Base-by-base conservation (phyloP, 345 rosid species). In the Citrus hindsii region DNA sequence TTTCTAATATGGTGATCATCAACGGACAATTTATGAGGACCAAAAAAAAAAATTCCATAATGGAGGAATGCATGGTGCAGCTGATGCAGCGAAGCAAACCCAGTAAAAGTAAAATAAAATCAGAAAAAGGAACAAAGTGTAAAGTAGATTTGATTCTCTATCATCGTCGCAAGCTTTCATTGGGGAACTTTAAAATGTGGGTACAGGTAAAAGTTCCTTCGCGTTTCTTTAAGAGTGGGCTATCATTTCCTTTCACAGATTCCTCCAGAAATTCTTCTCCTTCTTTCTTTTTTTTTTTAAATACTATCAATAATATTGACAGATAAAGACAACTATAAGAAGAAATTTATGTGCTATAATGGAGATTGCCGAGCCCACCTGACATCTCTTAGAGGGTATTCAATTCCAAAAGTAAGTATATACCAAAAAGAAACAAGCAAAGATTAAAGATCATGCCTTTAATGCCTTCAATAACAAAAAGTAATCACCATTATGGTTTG, bases 181-280 rank as follows among this genome's bases (percentile, higher is more conserved):
- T 51, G 27, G 76, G 58, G 35, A 14, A 69, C 81, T 73, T 82
- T 69, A 75, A 30, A 78, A 60, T 38, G 73, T 16, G 25, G 25
- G 4, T 59, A 81, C 33, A 70, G 78, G 32, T 61, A 7, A 59
- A 66, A 71, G 22, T 58, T 9, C 30, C 48, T 75, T 28, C 4
- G 38, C 55, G 6, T 74, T 83, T 67, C 88, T 83, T 86, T 61
- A 33, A 9, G 65, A 32, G 79, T 67, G 82, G 81, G 84, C 63
- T 80, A 82, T 33, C 40, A 33, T 33, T 5, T 32, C 24, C 77
- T 78, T 80, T 63, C 58, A 77, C 73, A 35, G 55, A 60, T 69
- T 46, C 73, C 60, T 76, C 24, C 66, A 4, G 1, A 13, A 30
- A 46, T 13, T 46, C 51, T 42, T 42, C 14, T 42, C 37, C 37